Evolutionary conservation across 441 rosid genomes (phyloP), one percentile per base, ranked within the genome.

Genomic region (Isatis lusitanica): DNA sequence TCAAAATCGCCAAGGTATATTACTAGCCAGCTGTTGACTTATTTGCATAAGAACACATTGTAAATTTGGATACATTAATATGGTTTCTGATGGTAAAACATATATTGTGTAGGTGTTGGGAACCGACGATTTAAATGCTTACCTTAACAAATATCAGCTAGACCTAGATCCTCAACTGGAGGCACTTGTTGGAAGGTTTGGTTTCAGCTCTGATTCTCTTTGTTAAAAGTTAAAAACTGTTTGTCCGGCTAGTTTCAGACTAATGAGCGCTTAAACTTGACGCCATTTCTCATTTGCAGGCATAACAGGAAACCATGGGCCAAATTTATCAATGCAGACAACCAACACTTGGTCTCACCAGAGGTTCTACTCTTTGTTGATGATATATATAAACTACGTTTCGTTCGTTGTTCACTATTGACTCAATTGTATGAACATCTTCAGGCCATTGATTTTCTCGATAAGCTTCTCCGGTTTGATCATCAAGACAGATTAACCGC

Each of bases 401-500:
- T 17, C 4, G 0, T 50, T 44, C 12, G 61, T 8, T 1, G 18
- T 61, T 24, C 18, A 44, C 47, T 26, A 40, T 53, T 28, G 43
- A 38, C 46, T 56, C 36, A 39, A 59, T 52, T 30, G 68, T 79
- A 47, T 12, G 28, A 16, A 31, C 46, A 24, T 38, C 4, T 68
- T 51, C 84, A 94, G 98, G 94, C 96, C 39, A 81, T 89, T 74
- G 94, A 90, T 83, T 90, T 92, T 79, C 91, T 94, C 43, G 92
- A 94, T 75, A 82, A 83, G 78, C 91, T 94, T 43, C 95, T 92
- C 56, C 88, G 82, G 4, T 94, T 88, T 79, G 98, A 94, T 83
- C 97, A 92, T 80, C 94, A 88, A 77, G 92, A 92, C 81, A 82
- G 97, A 79, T 78, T 88, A 66, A 94, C 96, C 70, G 95, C 97